Percentiles rank a stretch among this genome's conserved stretches.
phyloP scores from a whole-genome alignment of 225 moss, liverwort and hornwort genomes.

The Sphagnum tenellum region DNA sequence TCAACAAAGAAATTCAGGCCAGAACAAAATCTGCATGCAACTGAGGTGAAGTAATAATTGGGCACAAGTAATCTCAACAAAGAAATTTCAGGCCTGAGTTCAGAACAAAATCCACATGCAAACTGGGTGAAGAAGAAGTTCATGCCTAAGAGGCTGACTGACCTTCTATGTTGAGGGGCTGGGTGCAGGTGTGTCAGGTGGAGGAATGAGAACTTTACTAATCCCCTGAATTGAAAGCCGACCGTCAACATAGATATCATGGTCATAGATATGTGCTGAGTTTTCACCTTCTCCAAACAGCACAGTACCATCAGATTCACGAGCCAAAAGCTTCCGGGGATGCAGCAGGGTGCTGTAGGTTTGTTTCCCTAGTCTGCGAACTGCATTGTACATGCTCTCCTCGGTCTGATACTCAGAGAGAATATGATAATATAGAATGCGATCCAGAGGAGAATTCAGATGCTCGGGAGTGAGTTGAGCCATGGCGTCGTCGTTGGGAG shows the following conservation, averaged over 20 bases:
- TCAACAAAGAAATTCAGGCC: too few species aligned
- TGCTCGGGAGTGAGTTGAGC: slow-evolving; percentile 48
- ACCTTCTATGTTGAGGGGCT: too few species aligned
- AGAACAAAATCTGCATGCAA: too few species aligned
- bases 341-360: slow-evolving; percentile 48
- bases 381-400: slow-evolving; percentile 83
- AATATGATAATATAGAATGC: slow-evolving; percentile 63
- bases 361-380: slow-evolving; percentile 59
- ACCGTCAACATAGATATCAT: slow-evolving; percentile 73
- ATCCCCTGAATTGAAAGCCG: slow-evolving; percentile 85
- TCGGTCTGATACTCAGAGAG: slow-evolving; percentile 90
- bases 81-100: too few species aligned
- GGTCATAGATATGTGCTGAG: slow-evolving; percentile 56
- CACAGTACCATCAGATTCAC: slow-evolving; percentile 75
- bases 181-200: not conserved
- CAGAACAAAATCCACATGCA: too few species aligned
- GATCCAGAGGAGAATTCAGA: slow-evolving; percentile 59
- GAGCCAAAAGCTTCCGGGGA: slow-evolving; percentile 39
- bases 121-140: too few species aligned
- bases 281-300: slow-evolving; percentile 57
- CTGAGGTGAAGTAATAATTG: too few species aligned
- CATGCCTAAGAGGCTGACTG: too few species aligned
- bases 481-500: slow-evolving; percentile 83
- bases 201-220: slow-evolving; percentile 54
- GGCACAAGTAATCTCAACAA: too few species aligned